These are phyloP conservation scores for Histomonas meleagridis DNA, from an alignment of 208 protist genomes.

Conservation along the genomic window DNA sequence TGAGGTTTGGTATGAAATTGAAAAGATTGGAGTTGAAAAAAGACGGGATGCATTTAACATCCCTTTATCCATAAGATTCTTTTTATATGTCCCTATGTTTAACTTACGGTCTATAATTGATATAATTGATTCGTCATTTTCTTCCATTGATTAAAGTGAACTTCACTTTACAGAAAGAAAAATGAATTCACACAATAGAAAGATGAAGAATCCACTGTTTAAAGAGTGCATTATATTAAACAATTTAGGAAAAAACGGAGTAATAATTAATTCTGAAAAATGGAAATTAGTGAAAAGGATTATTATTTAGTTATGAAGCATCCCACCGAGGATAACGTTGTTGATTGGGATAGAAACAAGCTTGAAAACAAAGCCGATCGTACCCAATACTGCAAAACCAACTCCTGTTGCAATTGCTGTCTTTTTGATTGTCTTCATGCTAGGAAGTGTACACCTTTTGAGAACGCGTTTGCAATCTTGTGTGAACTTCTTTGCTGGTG, in stretches of 20 bases:
- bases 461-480: not conserved
- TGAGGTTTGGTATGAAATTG: not conserved
- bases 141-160: too few relatives aligned
- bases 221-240: too few relatives aligned
- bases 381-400: not conserved
- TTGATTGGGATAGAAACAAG: not conserved
- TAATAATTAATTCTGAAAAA: too few relatives aligned
- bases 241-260: too few relatives aligned
- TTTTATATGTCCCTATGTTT: not conserved
- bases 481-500: not conserved
- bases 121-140: not conserved
- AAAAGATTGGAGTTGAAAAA: not conserved
- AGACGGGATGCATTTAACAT: not conserved
- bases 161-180: too few relatives aligned
- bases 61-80: not conserved
- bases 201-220: too few relatives aligned
- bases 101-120: not conserved
- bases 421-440: not conserved
- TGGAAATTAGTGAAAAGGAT: too few relatives aligned
- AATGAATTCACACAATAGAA: too few relatives aligned
- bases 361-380: slow-evolving; percentile 12
- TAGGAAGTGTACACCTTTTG: not conserved
- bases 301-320: not conserved
- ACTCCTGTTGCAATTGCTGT: not conserved
- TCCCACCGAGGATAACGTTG: slow-evolving; percentile 5